Percentiles rank a stretch among this genome's conserved stretches.
These are phyloP conservation scores for Talaromyces sp. DNA, from an alignment of 2,329 filamentous ascomycete species.

Conservation along the genomic window DNA sequence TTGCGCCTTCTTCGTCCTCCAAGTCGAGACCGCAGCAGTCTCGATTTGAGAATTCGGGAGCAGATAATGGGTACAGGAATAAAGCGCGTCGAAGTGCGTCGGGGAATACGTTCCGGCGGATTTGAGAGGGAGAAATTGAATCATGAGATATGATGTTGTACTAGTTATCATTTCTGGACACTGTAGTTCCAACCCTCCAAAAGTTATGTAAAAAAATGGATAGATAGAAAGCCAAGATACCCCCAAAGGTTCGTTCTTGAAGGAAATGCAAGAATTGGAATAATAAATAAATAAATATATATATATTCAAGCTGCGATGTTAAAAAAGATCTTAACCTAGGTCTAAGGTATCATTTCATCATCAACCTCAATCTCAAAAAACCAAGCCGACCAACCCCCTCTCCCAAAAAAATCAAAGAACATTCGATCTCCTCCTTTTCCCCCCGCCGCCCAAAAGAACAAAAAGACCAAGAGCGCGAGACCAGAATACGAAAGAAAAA, in stretches of 20 bases:
- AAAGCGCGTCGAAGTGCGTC: constrained; percentile 48
- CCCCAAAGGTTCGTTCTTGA: neutral
- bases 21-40: neutral
- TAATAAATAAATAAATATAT: neutral
- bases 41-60: constrained; percentile 10
- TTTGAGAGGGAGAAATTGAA: constrained; percentile 3
- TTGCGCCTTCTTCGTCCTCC: constrained; percentile 44
- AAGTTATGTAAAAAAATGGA: neutral
- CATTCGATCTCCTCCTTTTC: neutral
- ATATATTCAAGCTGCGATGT: neutral
- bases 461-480: neutral
- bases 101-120: constrained; percentile 39
- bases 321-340: neutral
- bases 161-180: too few relatives aligned
- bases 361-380: neutral
- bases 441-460: neutral
- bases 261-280: neutral
- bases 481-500: neutral
- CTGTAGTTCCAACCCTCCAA: neutral
- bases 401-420: neutral
- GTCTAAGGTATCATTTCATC: constrained; percentile 3
- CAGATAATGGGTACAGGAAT: constrained; percentile 23
- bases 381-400: neutral
- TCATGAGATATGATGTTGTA: neutral
- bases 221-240: constrained; percentile 1